Base-by-base conservation (phyloP, 306 rosid genomes). In the Quercus bicolor region DNA sequence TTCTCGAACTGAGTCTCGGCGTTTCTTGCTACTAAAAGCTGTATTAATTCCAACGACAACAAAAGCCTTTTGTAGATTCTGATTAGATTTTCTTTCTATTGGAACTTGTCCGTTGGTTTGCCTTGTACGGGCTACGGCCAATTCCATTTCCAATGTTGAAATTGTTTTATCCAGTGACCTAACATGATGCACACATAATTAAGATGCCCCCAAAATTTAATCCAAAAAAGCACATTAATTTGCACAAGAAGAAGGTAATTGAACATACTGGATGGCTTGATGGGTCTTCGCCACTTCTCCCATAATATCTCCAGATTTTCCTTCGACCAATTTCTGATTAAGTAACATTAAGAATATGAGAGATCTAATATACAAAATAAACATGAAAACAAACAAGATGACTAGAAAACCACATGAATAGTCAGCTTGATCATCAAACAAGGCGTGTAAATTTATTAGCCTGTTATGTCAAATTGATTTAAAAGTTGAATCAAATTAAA, bases 11-110 rank as follows among this genome's bases (percentile, higher is more conserved):
- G 97, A 88, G 65, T 92, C 90, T 77, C 98, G 76, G 54, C 98
- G 76, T 80, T 80, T 87, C 78, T 78, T 86, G 89, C 98, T 94
- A 81, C 98, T 94, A 59, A 94, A 94, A 0, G 92, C 98, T 9
- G 98, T 94, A 66, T 94, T 94, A 28, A 94, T 91, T 29, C 97
- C 98, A 34, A 92, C 80, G 81, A 94, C 97, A 56, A 91, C 97
- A 45, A 94, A 92, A 56, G 93, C 97, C 80, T 86, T 92, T 65
- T 87, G 86, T 26, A 73, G 12, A 56, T 53, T 82, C 18, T 33
- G 66, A 20, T 73, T 76, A 19, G 84, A 77, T 19, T n/a, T 20
- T 28, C 51, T 56, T 29, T 82, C 80, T 45, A 56, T 28, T 69
- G 78, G 56, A 14, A 52, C 71, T 74, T 84, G 54, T 75, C 65